A percentile compares a stretch with the other conserved stretches of the same genome.
These are phyloP conservation scores for Sugiyamaella lignohabitans DNA, from an alignment of 805 yeast genomes.

Conservation along the genomic window DNA sequence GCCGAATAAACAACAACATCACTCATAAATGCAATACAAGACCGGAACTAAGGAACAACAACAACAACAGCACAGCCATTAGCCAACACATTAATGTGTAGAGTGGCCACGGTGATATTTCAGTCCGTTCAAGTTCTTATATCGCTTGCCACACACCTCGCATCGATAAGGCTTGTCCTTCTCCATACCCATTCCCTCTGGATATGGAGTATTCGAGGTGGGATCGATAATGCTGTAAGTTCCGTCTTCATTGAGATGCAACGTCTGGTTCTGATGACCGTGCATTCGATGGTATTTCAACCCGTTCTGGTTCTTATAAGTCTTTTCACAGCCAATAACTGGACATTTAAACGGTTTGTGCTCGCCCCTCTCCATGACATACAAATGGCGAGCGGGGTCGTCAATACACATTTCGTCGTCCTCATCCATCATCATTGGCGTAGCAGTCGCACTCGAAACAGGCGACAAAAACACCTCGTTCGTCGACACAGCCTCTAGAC, in stretches of 20 bases:
- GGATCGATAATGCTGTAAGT: constrained; percentile 91
- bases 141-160: constrained; percentile 96
- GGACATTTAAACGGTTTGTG: constrained; percentile 96
- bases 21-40: too few relatives aligned
- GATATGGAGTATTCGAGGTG: constrained; percentile 67
- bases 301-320: constrained; percentile 96
- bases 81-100: constrained; percentile 78
- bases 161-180: constrained; percentile 98
- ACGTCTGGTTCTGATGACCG: constrained; percentile 94
- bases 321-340: constrained; percentile 95
- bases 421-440: constrained; percentile 32
- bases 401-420: constrained; percentile 81
- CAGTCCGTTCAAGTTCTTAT: constrained; percentile 91
- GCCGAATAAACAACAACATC: too few relatives aligned
- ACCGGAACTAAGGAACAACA: too few relatives aligned
- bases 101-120: constrained; percentile 97
- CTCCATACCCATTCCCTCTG: constrained; percentile 91
- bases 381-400: constrained; percentile 92
- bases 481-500: constrained; percentile 84
- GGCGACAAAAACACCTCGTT: constrained; percentile 76
- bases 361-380: constrained; percentile 86
- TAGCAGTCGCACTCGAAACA: constrained; percentile 24
- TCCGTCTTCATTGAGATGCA: constrained; percentile 88
- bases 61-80: too few relatives aligned
- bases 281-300: constrained; percentile 90